A percentile compares a stretch with the other conserved stretches of the same genome.
Conservation (phyloP, 2,329 filamentous ascomycete genomes). For the Stachybotrys chartarum region DNA sequence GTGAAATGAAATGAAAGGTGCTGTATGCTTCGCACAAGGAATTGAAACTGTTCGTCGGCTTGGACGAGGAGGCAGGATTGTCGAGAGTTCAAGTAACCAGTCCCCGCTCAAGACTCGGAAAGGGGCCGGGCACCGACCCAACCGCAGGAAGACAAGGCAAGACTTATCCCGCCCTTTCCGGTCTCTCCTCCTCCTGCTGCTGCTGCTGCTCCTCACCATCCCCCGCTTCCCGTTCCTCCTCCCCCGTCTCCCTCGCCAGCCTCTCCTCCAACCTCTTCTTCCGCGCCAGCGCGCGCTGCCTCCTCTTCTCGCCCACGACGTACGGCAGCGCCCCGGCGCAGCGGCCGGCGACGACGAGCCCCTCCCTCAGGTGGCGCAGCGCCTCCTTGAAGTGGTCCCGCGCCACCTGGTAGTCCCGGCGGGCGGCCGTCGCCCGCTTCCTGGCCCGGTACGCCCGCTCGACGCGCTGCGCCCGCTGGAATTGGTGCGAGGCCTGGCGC, state of each 20-base stretch:
- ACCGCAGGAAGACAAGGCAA: too few relatives aligned
- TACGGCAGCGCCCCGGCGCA: slow-evolving; percentile 26
- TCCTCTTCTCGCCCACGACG: slow-evolving; percentile 27
- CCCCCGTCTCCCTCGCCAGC: slow-evolving; percentile 24
- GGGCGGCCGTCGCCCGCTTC: slow-evolving; percentile 32
- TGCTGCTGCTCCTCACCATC: slow-evolving; percentile 8
- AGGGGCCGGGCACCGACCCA: too few relatives aligned
- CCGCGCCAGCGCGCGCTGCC: slow-evolving; percentile 20
- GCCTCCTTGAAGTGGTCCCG: slow-evolving; percentile 30
- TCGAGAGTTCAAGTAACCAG: too few relatives aligned
- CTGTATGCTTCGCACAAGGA: too few relatives aligned
- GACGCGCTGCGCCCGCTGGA: slow-evolving; percentile 28
- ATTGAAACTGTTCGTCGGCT: too few relatives aligned
- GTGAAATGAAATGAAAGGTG: too few relatives aligned
- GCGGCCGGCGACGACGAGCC: slow-evolving; percentile 20
- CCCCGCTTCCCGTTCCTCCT: slow-evolving; percentile 24
- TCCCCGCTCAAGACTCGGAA: too few relatives aligned
- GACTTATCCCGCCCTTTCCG: not conserved
- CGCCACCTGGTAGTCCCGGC: slow-evolving; percentile 28
- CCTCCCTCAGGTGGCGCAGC: slow-evolving; percentile 26
- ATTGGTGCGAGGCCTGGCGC: slow-evolving; percentile 28
- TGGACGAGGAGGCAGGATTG: too few relatives aligned
- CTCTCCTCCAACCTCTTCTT: slow-evolving; percentile 21
- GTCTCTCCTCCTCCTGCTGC: not conserved
- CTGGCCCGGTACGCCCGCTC: slow-evolving; percentile 32